Evolutionary conservation across 495 filamentous ascomycete species (phyloP), one percentile per base, ranked within the genome.

Genomic region (Polyplosphaeria fusca): DNA sequence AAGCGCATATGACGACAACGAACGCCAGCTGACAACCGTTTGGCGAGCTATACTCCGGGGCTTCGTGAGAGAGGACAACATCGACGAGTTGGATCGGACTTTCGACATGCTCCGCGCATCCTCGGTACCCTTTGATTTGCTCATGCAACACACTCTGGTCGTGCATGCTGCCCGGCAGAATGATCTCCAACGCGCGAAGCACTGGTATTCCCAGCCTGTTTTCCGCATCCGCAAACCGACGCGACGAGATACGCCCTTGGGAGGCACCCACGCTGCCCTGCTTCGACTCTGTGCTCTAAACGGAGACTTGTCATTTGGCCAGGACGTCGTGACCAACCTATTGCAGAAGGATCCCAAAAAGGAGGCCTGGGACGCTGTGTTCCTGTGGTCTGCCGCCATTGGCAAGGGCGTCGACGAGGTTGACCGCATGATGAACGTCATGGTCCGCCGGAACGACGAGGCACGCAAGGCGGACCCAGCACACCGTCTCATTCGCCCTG

Each of bases 341-440:
- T 65, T 83, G 23, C 71, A 76, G 40, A 68, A 56, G 16, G 72
- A 59, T 16, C 77, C 76, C 19, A 67, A 57, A 24, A 79, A 86
- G 32, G 71, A 77, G 22, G 69, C 65, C n/a, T 86, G 86, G 79
- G 83, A 91, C 60, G 76, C 85, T 26, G 72, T 85, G 5, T 77
- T 95, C 38, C 79, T 86, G 43, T 95, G 87, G 87, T 82, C 88
- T 23, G 86, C 85, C 12, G 77, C 84, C 12, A 79, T 85, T 56
- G 85, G 83, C 7, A 86, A 81, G 65, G 81, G 82, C 11, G 82
- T 86, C 4, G 81, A 87, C 59, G 82, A 85, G 41, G 76, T 95
- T 26, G 82, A 82, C 47, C 74, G 79, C 42, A 87, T 88, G 77
- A 75, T 91, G 51, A 42, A 20, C 18, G 39, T 42, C 39, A 42